Conservation (phyloP, 2,329 filamentous ascomycete genomes). For the Colletotrichum musae region DNA sequence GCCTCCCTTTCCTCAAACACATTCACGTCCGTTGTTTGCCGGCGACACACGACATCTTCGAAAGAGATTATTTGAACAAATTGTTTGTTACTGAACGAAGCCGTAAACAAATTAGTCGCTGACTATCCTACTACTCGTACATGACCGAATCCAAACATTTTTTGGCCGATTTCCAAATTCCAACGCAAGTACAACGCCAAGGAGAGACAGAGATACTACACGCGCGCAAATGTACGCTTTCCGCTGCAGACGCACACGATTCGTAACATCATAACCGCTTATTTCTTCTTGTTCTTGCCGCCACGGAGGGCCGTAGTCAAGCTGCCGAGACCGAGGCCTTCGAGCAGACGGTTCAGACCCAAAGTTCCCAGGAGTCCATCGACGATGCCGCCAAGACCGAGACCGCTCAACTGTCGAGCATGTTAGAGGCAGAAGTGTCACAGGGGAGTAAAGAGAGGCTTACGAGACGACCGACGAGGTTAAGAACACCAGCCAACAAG, state of each 20-base stretch:
- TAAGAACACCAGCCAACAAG: slow-evolving; percentile 85
- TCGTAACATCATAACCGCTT: slow-evolving; percentile 20
- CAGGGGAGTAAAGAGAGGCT: slow-evolving; percentile 43
- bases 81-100: neutral
- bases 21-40: neutral
- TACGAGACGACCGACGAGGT: slow-evolving; percentile 83
- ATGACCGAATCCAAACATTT: slow-evolving; percentile 22
- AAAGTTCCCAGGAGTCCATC: slow-evolving; percentile 84
- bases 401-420: slow-evolving; percentile 71
- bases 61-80: neutral
- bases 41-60: neutral
- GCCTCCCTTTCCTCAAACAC: neutral
- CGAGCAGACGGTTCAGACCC: slow-evolving; percentile 82
- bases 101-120: slow-evolving; percentile 19
- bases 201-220: neutral
- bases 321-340: slow-evolving; percentile 76
- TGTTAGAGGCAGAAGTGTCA: slow-evolving; percentile 42
- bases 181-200: slow-evolving; percentile 10
- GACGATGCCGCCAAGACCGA: slow-evolving; percentile 86
- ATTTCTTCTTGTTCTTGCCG: slow-evolving; percentile 53
- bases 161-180: slow-evolving; percentile 3
- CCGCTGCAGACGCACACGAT: neutral
- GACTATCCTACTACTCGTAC: slow-evolving; percentile 30
- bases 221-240: neutral
- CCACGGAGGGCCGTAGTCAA: slow-evolving; percentile 60